Percentiles rank a stretch among this genome's conserved stretches.
phyloP scores from a whole-genome alignment of 345 rosid genomes.

The Heritiera fomes region DNA sequence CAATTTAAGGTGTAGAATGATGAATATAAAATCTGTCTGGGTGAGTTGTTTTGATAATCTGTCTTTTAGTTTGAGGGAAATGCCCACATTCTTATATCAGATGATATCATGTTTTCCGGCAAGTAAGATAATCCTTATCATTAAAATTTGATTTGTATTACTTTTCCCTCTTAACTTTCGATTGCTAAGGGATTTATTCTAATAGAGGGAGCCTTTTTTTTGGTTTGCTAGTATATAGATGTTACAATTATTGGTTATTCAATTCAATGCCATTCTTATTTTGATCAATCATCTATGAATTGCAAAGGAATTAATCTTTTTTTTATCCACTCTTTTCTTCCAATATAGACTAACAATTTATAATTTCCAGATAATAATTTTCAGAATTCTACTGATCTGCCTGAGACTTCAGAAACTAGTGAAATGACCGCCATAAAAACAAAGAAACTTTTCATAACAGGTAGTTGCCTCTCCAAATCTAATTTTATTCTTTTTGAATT shows the following conservation, averaged over 20 bases:
- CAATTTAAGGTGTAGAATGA: background rate
- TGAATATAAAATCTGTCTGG: background rate
- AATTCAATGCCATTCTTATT: background rate
- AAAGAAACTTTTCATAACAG: slow-evolving; percentile 90
- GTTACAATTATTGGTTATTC: background rate
- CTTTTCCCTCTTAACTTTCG: background rate
- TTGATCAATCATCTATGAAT: slow-evolving; percentile 12
- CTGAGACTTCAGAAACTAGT: slow-evolving; percentile 40
- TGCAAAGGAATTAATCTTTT: background rate
- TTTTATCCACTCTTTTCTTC: background rate
- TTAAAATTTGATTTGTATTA: background rate
- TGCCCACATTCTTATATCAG: background rate
- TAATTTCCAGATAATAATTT: slow-evolving; percentile 39
- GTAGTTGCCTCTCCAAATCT: slow-evolving; percentile 36
- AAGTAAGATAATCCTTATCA: background rate
- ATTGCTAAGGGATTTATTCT: background rate
- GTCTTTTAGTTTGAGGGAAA: background rate
- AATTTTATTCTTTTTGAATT: background rate
- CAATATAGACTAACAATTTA: background rate
- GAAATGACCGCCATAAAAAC: slow-evolving; percentile 46
- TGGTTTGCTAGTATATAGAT: background rate
- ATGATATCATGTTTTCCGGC: background rate
- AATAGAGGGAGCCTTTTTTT: background rate
- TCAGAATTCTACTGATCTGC: slow-evolving; percentile 20
- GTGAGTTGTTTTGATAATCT: background rate